Conservation (phyloP, 768 basidiomycete species). For the Omphalotus guepiniiformis region DNA sequence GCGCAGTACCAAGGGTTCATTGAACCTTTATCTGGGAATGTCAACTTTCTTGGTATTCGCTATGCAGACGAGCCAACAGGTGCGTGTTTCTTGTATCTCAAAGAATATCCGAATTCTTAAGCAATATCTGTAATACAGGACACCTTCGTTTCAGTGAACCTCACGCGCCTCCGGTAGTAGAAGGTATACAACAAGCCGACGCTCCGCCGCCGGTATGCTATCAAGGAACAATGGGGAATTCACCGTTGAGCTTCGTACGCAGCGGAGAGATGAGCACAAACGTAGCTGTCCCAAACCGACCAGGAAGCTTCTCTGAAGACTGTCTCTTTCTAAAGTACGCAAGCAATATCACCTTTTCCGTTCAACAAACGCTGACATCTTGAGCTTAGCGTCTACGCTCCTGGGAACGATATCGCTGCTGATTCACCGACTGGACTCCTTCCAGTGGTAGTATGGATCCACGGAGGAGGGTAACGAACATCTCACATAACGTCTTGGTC, state of each 20-base stretch:
- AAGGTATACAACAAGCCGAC: conserved; percentile 7
- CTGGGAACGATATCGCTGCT: conserved; percentile 1
- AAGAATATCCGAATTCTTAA: too few species aligned
- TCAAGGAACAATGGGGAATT: conserved; percentile 4
- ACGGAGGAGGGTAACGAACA: conserved; percentile 26
- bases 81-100: too few species aligned
- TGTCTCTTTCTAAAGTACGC: conserved; percentile 28
- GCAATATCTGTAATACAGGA: too few species aligned
- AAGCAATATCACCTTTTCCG: too few species aligned
- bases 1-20: conserved; percentile 23
- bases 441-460: conserved; percentile 42
- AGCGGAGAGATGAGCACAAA: too few species aligned
- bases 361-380: background rate
- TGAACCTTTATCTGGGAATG: conserved; percentile 14
- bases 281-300: conserved; percentile 12
- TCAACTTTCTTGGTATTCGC: conserved; percentile 26
- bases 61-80: conserved; percentile 34
- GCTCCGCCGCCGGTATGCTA: conserved; percentile 3
- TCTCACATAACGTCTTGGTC: background rate
- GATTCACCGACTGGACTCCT: conserved; percentile 13
- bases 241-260: background rate
- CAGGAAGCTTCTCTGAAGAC: too few species aligned
- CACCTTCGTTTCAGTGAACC: conserved; percentile 8
- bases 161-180: background rate
- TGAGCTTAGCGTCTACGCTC: conserved; percentile 9